Base-by-base conservation (phyloP, 2,329 filamentous ascomycete species). In the Cordyceps cicadae region DNA sequence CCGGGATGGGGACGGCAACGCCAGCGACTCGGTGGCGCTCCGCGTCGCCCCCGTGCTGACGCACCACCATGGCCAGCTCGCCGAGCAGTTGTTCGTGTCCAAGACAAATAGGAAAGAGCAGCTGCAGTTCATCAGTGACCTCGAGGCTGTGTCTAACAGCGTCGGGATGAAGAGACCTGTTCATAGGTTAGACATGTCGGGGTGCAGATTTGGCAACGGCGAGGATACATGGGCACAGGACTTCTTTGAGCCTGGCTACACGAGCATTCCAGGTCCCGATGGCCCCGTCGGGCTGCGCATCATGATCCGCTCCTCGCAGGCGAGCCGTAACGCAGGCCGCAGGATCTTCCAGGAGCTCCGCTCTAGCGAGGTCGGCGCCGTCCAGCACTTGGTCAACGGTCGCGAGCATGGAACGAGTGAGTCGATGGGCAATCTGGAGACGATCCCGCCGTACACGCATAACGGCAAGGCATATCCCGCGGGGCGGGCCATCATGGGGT, bases 41-140 rank as follows among this genome's bases (percentile, higher is more conserved):
- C 68, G 69, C 0, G 67, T 74, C 19, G 73, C 74, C 1, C 74
- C 74, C 0, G 67, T 76, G 0, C 61, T 76, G 7, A 69, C 67
- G 0, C 73, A 77, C 43, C 72, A 76, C 49, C 73, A 75, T 51
- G 66, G 68, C 1, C 71, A 76, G 51, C 52, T 24, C 0, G 69
- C 68, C 0, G 61, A 71, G 12, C 64, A 67, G 56, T 74, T 0
- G n/a, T 72, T 19, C 64, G 11, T 12, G n/a, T n/a, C n/a, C n/a
- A n/a, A n/a, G n/a, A n/a, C n/a, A n/a, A n/a, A n/a, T n/a, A n/a
- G n/a, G n/a, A n/a, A n/a, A n/a, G n/a, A n/a, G n/a, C n/a, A n/a
- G 4, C 12, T 9, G 11, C 11, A 24, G 21, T 48, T 48, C 14
- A 21, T 26, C 1, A 8, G 26, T 1, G 57, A 54, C 19, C 39